Base-by-base conservation (phyloP, 176 grass and related monocot species). In the Oryza longistaminata region DNA sequence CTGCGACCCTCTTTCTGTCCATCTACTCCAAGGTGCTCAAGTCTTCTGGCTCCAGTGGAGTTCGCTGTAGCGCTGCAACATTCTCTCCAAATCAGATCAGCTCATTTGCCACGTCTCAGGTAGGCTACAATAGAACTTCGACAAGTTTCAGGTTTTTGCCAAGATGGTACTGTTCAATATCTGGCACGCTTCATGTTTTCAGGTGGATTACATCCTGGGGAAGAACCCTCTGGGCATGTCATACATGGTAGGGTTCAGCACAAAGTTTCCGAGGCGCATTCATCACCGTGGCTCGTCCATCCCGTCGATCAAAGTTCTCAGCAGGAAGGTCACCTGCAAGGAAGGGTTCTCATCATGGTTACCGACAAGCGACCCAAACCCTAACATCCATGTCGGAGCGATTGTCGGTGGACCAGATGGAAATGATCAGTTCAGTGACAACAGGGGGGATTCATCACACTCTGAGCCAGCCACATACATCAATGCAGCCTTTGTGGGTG, bases 161-260 rank as follows among this genome's bases (percentile, higher is more conserved):
- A 11, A 13, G 24, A 70, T 39, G 22, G 15, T 5, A 65, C 25
- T 77, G 33, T 73, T 42, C 50, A 53, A 9, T 0, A 53, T 66
- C 65, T 1, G 3, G 21, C 35, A 50, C 17, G 1, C 19, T 64
- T 78, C 10, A 1, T 0, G 16, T 27, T 85, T 24, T 69, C 85
- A 90, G 91, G 88, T 88, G 22, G 82, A 93, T 71, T 88, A 93
- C 83, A 93, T 91, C 71, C 82, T 91, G 2, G 88, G 85, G 15
- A 75, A 91, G 26, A 93, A 91, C 53, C 91, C 91, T 0, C 34
- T 60, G 70, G 37, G 83, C 21, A 73, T 82, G 67, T 88, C 85
- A 5, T 93, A 91, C 88, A 86, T 90, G 88, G 81, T 71, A 0
- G 88, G 88, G 12, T 93, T 75, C 39, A 64, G 88, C 24, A 26